Conservation (phyloP, 768 basidiomycete genomes). For the Lactifluus pinguis region DNA sequence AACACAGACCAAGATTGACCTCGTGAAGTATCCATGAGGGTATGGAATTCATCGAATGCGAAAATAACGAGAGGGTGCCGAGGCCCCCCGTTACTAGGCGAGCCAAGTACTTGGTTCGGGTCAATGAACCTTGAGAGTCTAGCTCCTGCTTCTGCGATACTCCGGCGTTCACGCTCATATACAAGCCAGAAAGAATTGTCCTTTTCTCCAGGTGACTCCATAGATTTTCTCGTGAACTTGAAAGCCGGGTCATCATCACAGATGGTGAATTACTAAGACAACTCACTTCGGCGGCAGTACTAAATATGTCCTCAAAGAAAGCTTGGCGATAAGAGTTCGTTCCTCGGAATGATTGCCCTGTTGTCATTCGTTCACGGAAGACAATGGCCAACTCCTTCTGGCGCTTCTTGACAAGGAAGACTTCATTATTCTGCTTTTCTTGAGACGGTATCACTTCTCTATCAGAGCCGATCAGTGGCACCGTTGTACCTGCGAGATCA, state of each 20-base stretch:
- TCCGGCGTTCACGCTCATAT: neutral
- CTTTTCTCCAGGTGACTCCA: neutral
- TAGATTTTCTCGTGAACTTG: too few species aligned
- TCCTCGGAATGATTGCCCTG: neutral
- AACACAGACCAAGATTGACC: neutral
- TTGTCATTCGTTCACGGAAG: neutral
- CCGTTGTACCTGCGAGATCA: neutral
- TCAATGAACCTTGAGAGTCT: neutral
- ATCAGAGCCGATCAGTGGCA: neutral
- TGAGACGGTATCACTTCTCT: neutral
- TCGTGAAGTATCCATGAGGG: neutral
- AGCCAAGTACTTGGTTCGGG: neutral
- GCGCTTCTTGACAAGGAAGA: neutral
- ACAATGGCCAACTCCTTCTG: neutral
- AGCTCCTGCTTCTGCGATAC: neutral
- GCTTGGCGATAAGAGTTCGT: neutral
- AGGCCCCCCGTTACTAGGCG: neutral
- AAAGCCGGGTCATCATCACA: too few species aligned
- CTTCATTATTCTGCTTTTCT: neutral
- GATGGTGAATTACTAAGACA: too few species aligned
- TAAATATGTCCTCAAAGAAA: neutral
- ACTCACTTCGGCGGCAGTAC: too few species aligned
- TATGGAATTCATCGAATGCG: neutral
- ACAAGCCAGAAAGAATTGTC: neutral
- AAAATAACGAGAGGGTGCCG: neutral